Percentiles rank a stretch among this genome's conserved stretches.
These are phyloP conservation scores for Aspergillus sparsus DNA, from an alignment of 495 filamentous ascomycete species.

Conservation along the genomic window DNA sequence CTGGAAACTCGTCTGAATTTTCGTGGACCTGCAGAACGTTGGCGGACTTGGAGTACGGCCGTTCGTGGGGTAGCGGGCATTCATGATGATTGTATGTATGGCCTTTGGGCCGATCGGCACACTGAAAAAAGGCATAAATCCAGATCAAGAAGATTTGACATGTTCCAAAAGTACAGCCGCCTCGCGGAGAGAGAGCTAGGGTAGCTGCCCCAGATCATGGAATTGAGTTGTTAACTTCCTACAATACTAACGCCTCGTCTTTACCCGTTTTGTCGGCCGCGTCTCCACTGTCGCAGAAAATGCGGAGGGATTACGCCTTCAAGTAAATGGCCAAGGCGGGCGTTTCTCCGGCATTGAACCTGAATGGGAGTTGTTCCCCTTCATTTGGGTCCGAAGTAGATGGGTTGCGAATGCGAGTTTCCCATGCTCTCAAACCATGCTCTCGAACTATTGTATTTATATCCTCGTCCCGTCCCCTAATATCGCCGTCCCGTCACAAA, in stretches of 20 bases:
- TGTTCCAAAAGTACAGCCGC: no score
- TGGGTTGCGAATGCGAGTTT: background rate
- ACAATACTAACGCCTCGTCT: background rate
- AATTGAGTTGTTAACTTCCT: background rate
- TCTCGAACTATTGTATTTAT: background rate
- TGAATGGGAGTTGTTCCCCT: background rate
- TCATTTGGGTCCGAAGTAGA: background rate
- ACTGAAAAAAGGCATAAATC: background rate
- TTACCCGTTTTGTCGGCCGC: background rate
- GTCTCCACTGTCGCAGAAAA: background rate
- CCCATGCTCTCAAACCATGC: background rate
- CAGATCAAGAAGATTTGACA: background rate
- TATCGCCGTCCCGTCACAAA: background rate
- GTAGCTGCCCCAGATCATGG: no score
- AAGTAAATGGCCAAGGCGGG: conserved; percentile 18
- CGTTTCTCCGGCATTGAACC: conserved; percentile 3
- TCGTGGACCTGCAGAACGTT: no score
- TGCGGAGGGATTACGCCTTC: conserved; percentile 11
- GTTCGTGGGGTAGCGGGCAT: no score
- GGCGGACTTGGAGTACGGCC: background rate
- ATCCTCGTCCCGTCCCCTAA: background rate
- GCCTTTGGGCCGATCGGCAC: no score
- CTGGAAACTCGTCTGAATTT: background rate
- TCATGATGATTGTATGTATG: no score
- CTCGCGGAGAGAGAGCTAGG: no score